Base-by-base conservation (phyloP, 441 rosid genomes). In the Pelargonium australe region DNA sequence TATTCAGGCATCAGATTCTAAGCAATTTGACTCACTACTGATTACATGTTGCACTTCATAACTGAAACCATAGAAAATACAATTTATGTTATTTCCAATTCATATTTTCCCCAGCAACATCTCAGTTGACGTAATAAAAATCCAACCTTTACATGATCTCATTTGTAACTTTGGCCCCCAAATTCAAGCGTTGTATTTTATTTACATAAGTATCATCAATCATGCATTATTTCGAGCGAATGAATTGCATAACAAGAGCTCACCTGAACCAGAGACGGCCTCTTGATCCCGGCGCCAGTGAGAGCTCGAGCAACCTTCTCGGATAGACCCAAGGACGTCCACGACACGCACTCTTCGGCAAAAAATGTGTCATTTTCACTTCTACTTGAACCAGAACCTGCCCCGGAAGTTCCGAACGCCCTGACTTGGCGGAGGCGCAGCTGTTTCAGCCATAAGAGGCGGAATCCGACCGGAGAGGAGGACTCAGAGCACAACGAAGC, bases 181-280 rank as follows among this genome's bases (percentile, higher is more conserved):
- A 51, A 51, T 51, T 51, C 17, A 51, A 14, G 1, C 58, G 14
- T 6, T 51, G 17, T 16, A 49, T 49, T 11, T 11, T 34, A 31
- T 49, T 67, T 64, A 31, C 1, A 31, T 1, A 58, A 53, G 44
- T 20, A 20, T 20, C 23, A 20, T 20, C 9, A 43, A 6, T 8
- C n/a, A 0, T 47, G 6, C 5, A 5, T 1, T 13, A 14, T 17
- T 12, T 19, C 1, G 2, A 16, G 34, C 7, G 11, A 14, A 45
- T 13, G 9, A 1, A 1, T 25, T 9, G 12, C 47, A 51, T 55
- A 45, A 68, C 43, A 40, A 1, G 43, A 68, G 41, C 16, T 47
- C 16, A 87, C 98, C 90, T 94, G 99, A 70, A 91, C 81, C 40
- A 87, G 83, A 75, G 99, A 94, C 7, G 97, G 99, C 76, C 90